Base-by-base conservation (phyloP, 805 yeast genomes). In the Pichia nanzhaoensis region DNA sequence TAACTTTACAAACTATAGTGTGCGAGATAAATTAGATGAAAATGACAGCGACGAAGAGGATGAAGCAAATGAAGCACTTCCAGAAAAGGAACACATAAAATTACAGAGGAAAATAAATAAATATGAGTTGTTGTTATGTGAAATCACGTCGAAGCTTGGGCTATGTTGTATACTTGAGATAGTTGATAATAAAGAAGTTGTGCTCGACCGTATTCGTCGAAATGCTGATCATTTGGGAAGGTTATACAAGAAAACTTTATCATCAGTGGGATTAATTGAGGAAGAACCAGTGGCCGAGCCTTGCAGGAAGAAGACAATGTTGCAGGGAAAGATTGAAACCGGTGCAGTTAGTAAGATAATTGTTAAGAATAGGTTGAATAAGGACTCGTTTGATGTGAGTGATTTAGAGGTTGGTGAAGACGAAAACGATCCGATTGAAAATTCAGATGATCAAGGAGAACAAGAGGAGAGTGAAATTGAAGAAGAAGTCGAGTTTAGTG, bases 141-240 rank as follows among this genome's bases (percentile, higher is more conserved):
- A 49, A 5, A 49, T 55, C 20, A 42, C 56, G 3, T 47, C 59
- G 24, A 61, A 60, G 44, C 28, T 64, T 21, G 37, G 52, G 14
- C 40, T 56, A 33, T 46, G 42, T 20, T 44, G 48, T 34, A 45
- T 40, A 14, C 12, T 36, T 4, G 46, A 40, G 14, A 17, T 41
- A 9, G 21, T 39, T 3, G 42, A 37, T 32, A 45, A 53, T n/a
- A 16, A 34, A 6, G 4, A 13, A 55, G 7, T 20, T 49, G 2
- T 28, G 39, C 7, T 14, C 12, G 16, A 38, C n/a, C 55, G 67
- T 51, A 33, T 64, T 33, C 34, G 43, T 6, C 45, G 59, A 30
- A 65, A 65, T 47, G 47, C 48, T 13, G 39, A 45, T 5, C 38
- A 41, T 1, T 47, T 65, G 22, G 64, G 65, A 1, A 30, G 41